Percentiles rank a stretch among this genome's conserved stretches.
Conservation (phyloP, 2,329 filamentous ascomycete genomes). For the Diplodia sapinea region DNA sequence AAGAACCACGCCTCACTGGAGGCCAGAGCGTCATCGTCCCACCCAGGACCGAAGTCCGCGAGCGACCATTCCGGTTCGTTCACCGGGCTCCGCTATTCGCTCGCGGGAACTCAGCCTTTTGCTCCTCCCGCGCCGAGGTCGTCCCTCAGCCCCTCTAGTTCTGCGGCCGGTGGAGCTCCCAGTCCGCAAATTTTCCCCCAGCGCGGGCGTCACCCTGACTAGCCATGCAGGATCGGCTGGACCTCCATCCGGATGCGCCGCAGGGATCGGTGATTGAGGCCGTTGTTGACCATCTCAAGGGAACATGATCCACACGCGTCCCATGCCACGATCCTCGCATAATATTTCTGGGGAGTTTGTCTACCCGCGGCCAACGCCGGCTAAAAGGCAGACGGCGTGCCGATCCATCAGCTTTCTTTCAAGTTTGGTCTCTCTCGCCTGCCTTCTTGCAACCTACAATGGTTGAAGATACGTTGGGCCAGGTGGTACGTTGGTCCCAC, state of each 20-base stretch:
- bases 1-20: not conserved
- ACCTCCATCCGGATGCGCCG: slow-evolving; percentile 19
- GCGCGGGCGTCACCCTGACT: not conserved
- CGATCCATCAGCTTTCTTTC: slow-evolving; percentile 16
- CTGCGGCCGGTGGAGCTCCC: not conserved
- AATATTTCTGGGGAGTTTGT: slow-evolving; percentile 24
- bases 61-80: not conserved
- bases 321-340: slow-evolving; percentile 21
- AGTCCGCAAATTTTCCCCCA: slow-evolving; percentile 6
- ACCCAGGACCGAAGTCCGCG: slow-evolving; percentile 10
- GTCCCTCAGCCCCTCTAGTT: not conserved
- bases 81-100: not conserved
- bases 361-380: slow-evolving; percentile 20
- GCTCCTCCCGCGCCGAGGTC: not conserved
- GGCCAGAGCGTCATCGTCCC: not conserved
- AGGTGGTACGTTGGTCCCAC: slow-evolving; percentile 40
- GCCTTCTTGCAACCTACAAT: slow-evolving; percentile 29
- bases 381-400: slow-evolving; percentile 28
- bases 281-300: slow-evolving; percentile 15
- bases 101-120: not conserved
- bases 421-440: slow-evolving; percentile 11
- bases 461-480: slow-evolving; percentile 34
- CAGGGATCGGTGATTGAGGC: slow-evolving; percentile 30
- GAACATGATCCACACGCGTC: slow-evolving; percentile 24
- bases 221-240: slow-evolving; percentile 5